Base-by-base conservation (phyloP, 306 rosid species). In the Morella rubra region DNA sequence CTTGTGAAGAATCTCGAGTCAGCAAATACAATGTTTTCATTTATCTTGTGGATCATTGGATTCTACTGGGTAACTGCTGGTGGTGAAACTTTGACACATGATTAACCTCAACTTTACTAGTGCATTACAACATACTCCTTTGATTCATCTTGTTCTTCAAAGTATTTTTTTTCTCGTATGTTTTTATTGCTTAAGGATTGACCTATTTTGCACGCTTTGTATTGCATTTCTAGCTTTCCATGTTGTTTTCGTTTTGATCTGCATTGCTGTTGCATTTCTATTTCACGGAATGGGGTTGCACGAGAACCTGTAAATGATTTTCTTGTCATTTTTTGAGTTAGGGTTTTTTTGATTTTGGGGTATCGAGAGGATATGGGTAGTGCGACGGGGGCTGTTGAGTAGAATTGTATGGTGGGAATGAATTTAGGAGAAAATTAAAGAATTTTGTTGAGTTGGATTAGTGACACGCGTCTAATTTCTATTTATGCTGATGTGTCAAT, bases 21-120 rank as follows among this genome's bases (percentile, higher is more conserved):
- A 13, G 95, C 87, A 73, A 91, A 87, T 78, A 85, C 88, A 45
- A 76, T 87, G 87, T 87, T 86, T 73, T 89, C 98, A 8, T 85
- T 91, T 73, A 56, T 89, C 46, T 94, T 96, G 98, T 94, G 98
- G 98, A 42, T 83, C 7, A 18, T 88, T 68, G 98, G 98, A 47
- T 89, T 94, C 85, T 94, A 94, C 82, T 94, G 96, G 96, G 96
- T 94, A 18, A 89, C 90, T 40, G 81, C 86, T 56, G 91, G 93
- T 59, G 97, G 95, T 73, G 86, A 85, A 74, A 74, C 76, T 76
- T 84, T 93, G 87, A 87, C 87, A 20, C 77, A 51, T 41, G 86
- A 80, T 64, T 84, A 94, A 44, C 96, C 97, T 81, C 91, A 74
- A 69, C 85, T 94, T 73, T 94, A 90, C 89, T 90, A 97, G 98